Evolutionary conservation across 371 early-diverging fungal species (phyloP).

Genomic region (Apophysomyces variabilis): DNA sequence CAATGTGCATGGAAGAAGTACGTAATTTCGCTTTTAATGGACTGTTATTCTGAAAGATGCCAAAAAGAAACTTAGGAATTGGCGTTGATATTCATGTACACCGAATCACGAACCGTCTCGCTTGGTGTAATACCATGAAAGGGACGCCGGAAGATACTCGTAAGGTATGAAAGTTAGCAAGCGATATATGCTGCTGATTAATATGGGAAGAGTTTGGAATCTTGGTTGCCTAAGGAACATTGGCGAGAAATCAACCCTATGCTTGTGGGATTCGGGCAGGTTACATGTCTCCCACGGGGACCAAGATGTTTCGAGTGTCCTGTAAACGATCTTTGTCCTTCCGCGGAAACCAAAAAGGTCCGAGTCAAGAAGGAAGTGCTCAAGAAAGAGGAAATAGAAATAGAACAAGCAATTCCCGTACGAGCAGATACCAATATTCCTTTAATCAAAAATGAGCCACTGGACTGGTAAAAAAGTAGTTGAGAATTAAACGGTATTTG

Average conservation of each 20-base stretch:
- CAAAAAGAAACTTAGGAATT: slow-evolving; percentile 82
- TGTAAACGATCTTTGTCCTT: slow-evolving; percentile 75
- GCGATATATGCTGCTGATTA: slow-evolving; percentile 4
- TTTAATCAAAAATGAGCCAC: slow-evolving; percentile 8
- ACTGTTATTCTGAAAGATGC: neutral
- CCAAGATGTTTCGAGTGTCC: slow-evolving; percentile 90
- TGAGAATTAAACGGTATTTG: slow-evolving; percentile 9
- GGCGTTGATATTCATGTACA: slow-evolving; percentile 99
- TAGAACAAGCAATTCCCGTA: neutral
- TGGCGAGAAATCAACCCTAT: slow-evolving; percentile 93
- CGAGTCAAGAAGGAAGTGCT: slow-evolving; percentile 17
- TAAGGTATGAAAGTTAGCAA: slow-evolving; percentile 43
- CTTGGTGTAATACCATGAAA: slow-evolving; percentile 81
- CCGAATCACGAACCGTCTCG: slow-evolving; percentile 90
- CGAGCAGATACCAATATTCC: neutral
- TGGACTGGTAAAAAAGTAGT: slow-evolving; percentile 17
- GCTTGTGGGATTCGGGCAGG: slow-evolving; percentile 97
- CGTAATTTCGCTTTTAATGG: slow-evolving; percentile 4
- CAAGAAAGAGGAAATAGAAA: neutral
- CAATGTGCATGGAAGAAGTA: slow-evolving; percentile 88
- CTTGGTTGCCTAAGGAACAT: slow-evolving; percentile 84
- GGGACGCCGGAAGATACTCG: slow-evolving; percentile 83
- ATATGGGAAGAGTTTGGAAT: slow-evolving; percentile 65
- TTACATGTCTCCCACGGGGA: slow-evolving; percentile 76
- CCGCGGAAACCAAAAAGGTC: slow-evolving; percentile 32